phyloP scores from a whole-genome alignment of 176 grass and related monocot species.

The Echinochloa phyllopogon region DNA sequence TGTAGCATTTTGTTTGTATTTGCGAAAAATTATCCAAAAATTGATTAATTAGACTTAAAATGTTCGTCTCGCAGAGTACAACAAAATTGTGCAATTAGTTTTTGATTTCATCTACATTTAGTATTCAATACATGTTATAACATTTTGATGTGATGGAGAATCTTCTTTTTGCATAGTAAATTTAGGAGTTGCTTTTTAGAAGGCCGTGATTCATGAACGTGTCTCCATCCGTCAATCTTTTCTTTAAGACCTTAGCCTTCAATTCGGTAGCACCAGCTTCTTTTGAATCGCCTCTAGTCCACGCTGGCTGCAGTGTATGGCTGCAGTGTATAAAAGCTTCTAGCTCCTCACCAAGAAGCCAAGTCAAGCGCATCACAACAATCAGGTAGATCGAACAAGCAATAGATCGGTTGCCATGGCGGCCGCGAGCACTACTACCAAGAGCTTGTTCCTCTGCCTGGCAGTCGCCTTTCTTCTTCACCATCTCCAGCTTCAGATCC shows the following conservation, averaged over 20 bases:
- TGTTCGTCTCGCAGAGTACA: too few species aligned
- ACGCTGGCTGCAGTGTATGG: not conserved
- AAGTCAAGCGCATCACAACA: not conserved
- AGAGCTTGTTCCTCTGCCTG: conserved; percentile 18
- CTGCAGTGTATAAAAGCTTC: conserved; percentile 1
- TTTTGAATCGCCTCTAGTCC: not conserved
- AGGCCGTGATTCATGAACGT: too few species aligned
- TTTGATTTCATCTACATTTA: too few species aligned
- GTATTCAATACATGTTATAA: too few species aligned
- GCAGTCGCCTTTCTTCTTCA: not conserved
- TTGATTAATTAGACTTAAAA: too few species aligned
- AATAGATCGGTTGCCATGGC: conserved; percentile 9
- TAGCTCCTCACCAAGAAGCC: not conserved
- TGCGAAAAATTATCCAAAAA: too few species aligned
- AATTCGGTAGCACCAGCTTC: not conserved
- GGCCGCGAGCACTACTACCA: not conserved
- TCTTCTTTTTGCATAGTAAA: too few species aligned
- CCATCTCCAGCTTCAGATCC: not conserved
- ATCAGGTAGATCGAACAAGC: not conserved
- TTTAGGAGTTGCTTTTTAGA: too few species aligned
- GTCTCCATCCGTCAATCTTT: not conserved
- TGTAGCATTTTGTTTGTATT: too few species aligned
- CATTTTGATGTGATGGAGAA: too few species aligned
- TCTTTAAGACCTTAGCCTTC: not conserved
- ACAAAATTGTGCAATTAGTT: too few species aligned